Conservation (phyloP, 176 grass and related monocot species). For the Bromus sterilis region DNA sequence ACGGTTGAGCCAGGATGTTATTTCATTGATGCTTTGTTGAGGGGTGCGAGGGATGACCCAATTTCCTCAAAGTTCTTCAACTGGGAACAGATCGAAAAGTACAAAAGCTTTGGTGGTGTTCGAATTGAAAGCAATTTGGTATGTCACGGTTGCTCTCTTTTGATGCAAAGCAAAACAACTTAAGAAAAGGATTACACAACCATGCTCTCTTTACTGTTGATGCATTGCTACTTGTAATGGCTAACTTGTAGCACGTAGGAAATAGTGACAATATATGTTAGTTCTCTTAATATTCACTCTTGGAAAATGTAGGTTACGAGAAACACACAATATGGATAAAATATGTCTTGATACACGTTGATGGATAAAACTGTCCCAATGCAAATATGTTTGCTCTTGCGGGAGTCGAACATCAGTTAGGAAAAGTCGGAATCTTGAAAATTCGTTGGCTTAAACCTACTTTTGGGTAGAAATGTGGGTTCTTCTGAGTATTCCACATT, state of each 20-base stretch:
- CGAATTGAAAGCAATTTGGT: constrained; percentile 83
- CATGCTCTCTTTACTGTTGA: neutral
- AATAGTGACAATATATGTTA: too few species aligned
- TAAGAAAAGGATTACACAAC: neutral
- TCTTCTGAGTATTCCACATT: too few species aligned
- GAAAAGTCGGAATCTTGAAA: too few species aligned
- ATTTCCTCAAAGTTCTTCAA: constrained; percentile 58
- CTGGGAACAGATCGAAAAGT: constrained; percentile 45
- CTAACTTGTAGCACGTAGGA: neutral
- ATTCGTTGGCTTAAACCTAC: too few species aligned
- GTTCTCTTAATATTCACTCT: too few species aligned
- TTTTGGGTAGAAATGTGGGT: too few species aligned
- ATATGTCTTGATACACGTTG: too few species aligned
- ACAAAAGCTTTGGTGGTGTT: constrained; percentile 67
- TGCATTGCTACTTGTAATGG: neutral
- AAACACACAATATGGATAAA: too few species aligned
- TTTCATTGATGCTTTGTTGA: constrained; percentile 68
- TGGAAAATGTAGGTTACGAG: too few species aligned
- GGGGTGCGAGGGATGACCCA: constrained; percentile 35
- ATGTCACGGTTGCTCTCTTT: constrained; percentile 15
- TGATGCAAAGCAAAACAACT: neutral
- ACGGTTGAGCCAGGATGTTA: constrained; percentile 93
- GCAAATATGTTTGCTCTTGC: too few species aligned
- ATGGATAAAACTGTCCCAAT: too few species aligned
- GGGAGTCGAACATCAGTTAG: too few species aligned